Percentiles rank a stretch among this genome's conserved stretches.
Conservation (phyloP, 352 stramenopile genomes). For the Phytopythium helicoides region DNA sequence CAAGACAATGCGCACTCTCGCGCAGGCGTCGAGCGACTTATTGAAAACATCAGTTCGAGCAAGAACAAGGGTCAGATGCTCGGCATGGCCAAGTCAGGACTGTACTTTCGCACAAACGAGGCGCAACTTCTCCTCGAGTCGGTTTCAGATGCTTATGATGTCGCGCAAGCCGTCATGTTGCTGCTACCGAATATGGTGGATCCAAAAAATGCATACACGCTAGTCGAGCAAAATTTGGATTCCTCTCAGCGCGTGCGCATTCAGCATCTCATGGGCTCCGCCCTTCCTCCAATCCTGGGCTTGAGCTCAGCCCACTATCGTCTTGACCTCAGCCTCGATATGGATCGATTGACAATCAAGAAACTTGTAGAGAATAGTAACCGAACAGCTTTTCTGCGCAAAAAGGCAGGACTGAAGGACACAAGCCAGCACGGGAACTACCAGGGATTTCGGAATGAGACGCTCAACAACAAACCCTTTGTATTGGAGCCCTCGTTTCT, state of each 20-base stretch:
- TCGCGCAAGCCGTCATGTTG: slow-evolving; percentile 57
- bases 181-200: slow-evolving; percentile 79
- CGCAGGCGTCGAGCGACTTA: slow-evolving; percentile 60
- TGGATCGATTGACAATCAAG: slow-evolving; percentile 64
- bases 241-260: slow-evolving; percentile 43
- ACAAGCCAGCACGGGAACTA: slow-evolving; percentile 73
- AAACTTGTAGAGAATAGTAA: slow-evolving; percentile 81
- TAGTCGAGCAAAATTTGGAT: slow-evolving; percentile 70
- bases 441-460: slow-evolving; percentile 78
- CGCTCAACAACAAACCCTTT: slow-evolving; percentile 60
- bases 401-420: slow-evolving; percentile 61
- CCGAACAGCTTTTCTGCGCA: slow-evolving; percentile 68
- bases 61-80: slow-evolving; percentile 84
- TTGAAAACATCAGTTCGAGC: slow-evolving; percentile 72
- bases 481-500: slow-evolving; percentile 54
- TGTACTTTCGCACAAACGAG: slow-evolving; percentile 64
- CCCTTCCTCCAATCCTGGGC: slow-evolving; percentile 61
- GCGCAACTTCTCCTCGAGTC: slow-evolving; percentile 67
- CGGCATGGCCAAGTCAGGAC: slow-evolving; percentile 69
- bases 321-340: slow-evolving; percentile 59
- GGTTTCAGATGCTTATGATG: slow-evolving; percentile 61
- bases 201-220: slow-evolving; percentile 45
- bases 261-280: slow-evolving; percentile 63
- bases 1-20: slow-evolving; percentile 68
- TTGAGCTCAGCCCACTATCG: slow-evolving; percentile 63